These are phyloP conservation scores for Beta corolliflora DNA, from an alignment of 179 eudicot species.

Conservation along the genomic window DNA sequence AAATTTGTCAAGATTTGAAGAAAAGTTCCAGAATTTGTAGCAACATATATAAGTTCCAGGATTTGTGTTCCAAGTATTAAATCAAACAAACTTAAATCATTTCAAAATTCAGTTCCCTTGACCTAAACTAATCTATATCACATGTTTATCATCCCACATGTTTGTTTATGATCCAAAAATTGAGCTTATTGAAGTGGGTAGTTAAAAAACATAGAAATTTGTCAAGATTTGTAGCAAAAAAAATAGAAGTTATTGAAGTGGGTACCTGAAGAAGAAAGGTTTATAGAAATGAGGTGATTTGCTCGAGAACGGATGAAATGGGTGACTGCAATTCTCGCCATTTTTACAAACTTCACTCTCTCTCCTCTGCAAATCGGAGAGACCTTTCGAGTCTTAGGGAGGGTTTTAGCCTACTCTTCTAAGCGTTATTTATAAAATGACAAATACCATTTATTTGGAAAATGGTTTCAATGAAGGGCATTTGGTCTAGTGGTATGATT, in stretches of 20 bases:
- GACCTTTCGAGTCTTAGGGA: neutral
- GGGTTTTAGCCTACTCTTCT: constrained; percentile 1
- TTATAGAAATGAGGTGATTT: constrained; percentile 31
- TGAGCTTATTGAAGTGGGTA: neutral
- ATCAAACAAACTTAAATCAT: neutral
- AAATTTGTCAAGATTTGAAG: too few relatives aligned
- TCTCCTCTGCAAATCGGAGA: constrained; percentile 8
- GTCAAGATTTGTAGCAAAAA: neutral
- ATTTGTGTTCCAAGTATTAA: neutral
- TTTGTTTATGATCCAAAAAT: neutral
- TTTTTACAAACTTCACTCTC: constrained; percentile 11
- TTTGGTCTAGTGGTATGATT: constrained; percentile 98
- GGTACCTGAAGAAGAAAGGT: constrained; percentile 4
- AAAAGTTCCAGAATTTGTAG: too few relatives aligned
- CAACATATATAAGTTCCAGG: too few relatives aligned
- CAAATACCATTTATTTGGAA: too few relatives aligned
- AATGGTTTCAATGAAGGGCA: constrained; percentile 38
- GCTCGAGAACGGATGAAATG: constrained; percentile 47
- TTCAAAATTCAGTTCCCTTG: too few relatives aligned
- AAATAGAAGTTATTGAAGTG: neutral
- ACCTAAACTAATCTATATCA: neutral
- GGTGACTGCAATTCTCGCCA: constrained; percentile 47
- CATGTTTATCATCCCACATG: neutral
- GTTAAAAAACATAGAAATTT: neutral
- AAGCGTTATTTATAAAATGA: too few relatives aligned